Base-by-base conservation (phyloP, 2,329 filamentous ascomycete genomes). In the Thermochaetoides dissita region DNA sequence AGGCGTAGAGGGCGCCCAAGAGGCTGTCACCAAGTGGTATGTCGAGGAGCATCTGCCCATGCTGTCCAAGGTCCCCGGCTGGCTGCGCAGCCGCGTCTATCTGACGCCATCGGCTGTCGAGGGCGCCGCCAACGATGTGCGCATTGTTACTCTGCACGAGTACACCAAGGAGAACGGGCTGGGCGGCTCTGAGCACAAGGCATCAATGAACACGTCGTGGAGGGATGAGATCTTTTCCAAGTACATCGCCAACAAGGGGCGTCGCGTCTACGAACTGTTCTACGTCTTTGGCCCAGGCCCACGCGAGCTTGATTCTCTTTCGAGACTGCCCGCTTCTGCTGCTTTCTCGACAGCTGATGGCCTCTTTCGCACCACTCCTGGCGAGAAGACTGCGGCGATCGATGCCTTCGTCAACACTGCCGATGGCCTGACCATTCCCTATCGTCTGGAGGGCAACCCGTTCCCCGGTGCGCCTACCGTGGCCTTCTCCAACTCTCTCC, bases 221-320 rank as follows among this genome's bases (percentile, higher is more conserved):
- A 64, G 69, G 10, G 65, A 67, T 3, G 67, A 76, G 39, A 66
- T 86, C 32, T 72, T 74, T 51, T 59, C 62, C 12, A 72, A 76
- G 31, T 69, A 76, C 10, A 71, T 84, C 8, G 69, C 67, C 17
- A 60, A 64, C 37, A 74, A 74, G 53, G 67, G 62, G 8, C 68
- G 76, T 36, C 69, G 81, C 11, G 67, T 69, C 0, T 91, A 84
- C 60, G 66, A 74, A 31, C 73, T 88, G 48, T 84, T 84, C 59
- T 88, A 91, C 59, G 78, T 81, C 8, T 93, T 94, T 54, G 83
- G 84, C 0, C 72, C 81, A 0, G 83, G 74, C 0, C 77, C 83
- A 0, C 71, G 83, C 24, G 81, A 89, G 50, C 66, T 89, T 3
- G 53, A 66, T 1, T 68, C 72, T 6, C 61, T 85, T 1, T 65